These are phyloP conservation scores for Neovahlkampfia damariscottae DNA, from an alignment of 78 protist genomes.

Conservation along the genomic window DNA sequence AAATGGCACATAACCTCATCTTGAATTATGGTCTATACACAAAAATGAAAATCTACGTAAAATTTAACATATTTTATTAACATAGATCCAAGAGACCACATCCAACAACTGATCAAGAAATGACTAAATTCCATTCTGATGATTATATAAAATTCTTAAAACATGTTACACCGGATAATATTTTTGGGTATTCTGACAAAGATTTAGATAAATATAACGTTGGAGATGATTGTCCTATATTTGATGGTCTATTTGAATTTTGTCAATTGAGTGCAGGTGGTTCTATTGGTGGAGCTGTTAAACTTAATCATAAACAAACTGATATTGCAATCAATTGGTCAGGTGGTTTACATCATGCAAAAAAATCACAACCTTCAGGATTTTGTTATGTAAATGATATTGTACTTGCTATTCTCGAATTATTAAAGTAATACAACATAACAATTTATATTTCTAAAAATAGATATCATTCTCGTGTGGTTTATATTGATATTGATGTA, in stretches of 20 bases:
- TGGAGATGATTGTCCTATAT: slow-evolving; percentile 96
- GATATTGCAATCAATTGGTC: slow-evolving; percentile 96
- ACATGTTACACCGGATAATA: slow-evolving; percentile 69
- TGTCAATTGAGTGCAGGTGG: slow-evolving; percentile 77
- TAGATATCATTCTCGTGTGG: slow-evolving; percentile 76
- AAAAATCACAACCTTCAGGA: slow-evolving; percentile 89
- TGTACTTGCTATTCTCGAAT: slow-evolving; percentile 90
- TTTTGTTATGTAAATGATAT: slow-evolving; percentile 98
- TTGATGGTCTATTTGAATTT: slow-evolving; percentile 3
- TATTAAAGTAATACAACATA: slow-evolving; percentile 28
- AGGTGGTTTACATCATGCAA: slow-evolving; percentile 99
- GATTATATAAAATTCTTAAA: slow-evolving; percentile 89
- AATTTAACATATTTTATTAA: too few species aligned
- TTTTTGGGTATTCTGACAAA: background rate
- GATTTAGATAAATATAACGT: slow-evolving; percentile 73
- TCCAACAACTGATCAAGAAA: slow-evolving; percentile 61
- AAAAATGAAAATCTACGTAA: slow-evolving; percentile 61
- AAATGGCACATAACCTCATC: slow-evolving; percentile 83
- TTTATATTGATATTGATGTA: slow-evolving; percentile 96
- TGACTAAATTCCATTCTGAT: slow-evolving; percentile 85
- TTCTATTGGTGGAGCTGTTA: slow-evolving; percentile 81
- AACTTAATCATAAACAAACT: slow-evolving; percentile 54
- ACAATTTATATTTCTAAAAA: background rate
- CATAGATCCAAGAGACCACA: too few species aligned
- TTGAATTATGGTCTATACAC: slow-evolving; percentile 81